Percentiles rank a stretch among this genome's conserved stretches.
Evolutionary conservation across 345 rosid genomes (phyloP).

Genomic region (Dipteronia dyeriana): DNA sequence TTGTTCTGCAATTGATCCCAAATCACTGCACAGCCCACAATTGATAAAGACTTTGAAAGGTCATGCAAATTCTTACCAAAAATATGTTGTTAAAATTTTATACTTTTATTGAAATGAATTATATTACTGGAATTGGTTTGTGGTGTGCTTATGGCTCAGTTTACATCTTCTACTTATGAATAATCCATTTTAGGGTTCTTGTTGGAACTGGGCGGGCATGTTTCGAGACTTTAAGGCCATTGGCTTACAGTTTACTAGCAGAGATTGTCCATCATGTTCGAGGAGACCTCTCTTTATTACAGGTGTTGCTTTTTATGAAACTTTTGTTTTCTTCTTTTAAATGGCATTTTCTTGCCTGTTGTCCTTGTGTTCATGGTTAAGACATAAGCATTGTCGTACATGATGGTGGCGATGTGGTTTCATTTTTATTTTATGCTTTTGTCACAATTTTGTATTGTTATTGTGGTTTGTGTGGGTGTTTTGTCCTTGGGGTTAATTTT

Average conservation of each 20-base stretch:
- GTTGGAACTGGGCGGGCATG: constrained; percentile 99
- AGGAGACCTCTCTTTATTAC: constrained; percentile 77
- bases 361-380: background rate
- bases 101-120: background rate
- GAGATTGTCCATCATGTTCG: constrained; percentile 99
- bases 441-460: background rate
- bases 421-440: background rate
- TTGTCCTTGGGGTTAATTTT: constrained; percentile 3
- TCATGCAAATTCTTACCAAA: constrained; percentile 1
- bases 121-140: background rate
- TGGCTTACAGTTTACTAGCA: constrained; percentile 96
- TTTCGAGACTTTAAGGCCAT: constrained; percentile 93
- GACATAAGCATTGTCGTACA: background rate
- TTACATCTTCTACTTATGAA: background rate
- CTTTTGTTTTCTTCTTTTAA: constrained; percentile 3
- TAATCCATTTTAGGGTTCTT: constrained; percentile 62
- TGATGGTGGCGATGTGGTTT: background rate
- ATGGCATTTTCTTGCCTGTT: background rate
- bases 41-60: background rate
- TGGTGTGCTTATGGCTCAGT: background rate
- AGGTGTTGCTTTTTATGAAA: constrained; percentile 46
- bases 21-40: background rate
- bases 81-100: background rate
- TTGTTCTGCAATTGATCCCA: background rate
- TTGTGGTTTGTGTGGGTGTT: background rate